Evolutionary conservation across 805 yeast genomes (phyloP).

Genomic region (Zygoascus ofunaensis): DNA sequence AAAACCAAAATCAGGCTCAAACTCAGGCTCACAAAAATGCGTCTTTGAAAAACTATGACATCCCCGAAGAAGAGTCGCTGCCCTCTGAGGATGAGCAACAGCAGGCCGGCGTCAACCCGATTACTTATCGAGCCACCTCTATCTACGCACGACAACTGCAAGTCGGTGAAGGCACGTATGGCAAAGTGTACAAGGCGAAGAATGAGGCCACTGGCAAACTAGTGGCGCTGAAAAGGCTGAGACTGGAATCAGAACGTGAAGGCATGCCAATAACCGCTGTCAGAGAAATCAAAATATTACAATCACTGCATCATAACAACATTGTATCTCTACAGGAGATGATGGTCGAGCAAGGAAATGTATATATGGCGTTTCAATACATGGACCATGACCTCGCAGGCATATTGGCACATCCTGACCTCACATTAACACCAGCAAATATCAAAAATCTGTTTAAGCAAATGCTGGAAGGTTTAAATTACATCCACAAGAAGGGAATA

Average conservation of each 20-base stretch:
- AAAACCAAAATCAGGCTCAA: not conserved
- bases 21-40: not conserved
- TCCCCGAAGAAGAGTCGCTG: not conserved
- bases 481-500: constrained; percentile 53
- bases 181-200: constrained; percentile 84
- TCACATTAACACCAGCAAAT: constrained; percentile 53
- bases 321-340: constrained; percentile 78
- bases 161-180: constrained; percentile 99
- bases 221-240: constrained; percentile 79
- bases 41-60: not conserved
- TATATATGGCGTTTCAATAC: constrained; percentile 88
- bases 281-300: constrained; percentile 80
- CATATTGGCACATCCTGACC: constrained; percentile 63
- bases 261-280: constrained; percentile 96
- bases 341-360: constrained; percentile 67
- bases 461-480: constrained; percentile 67
- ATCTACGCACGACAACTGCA: constrained; percentile 68
- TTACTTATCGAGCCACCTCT: constrained; percentile 9
- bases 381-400: constrained; percentile 93
- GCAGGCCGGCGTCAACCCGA: constrained; percentile 2
- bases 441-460: constrained; percentile 75
- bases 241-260: constrained; percentile 82
- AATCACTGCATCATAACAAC: constrained; percentile 71
- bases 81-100: not conserved
- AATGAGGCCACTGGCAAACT: constrained; percentile 56